phyloP scores from a whole-genome alignment of 768 basidiomycete species.

The Trametopsis cervina region DNA sequence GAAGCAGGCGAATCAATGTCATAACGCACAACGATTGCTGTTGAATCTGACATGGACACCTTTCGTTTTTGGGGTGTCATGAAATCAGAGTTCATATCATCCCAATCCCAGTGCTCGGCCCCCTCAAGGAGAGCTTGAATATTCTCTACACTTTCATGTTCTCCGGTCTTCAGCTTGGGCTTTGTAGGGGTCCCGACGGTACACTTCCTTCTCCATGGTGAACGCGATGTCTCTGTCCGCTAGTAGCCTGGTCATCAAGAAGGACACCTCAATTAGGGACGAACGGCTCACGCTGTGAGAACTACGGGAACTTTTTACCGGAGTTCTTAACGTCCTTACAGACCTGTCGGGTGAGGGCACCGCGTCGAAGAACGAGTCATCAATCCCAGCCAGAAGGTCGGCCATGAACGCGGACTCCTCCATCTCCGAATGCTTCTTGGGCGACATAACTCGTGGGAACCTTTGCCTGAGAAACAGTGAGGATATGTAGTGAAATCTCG shows the following conservation, averaged over 20 bases:
- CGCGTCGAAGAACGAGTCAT: conserved; percentile 43
- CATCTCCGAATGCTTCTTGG: conserved; percentile 26
- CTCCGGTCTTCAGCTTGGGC: not conserved
- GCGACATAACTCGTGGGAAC: conserved; percentile 34
- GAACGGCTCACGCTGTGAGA: no score
- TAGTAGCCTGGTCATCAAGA: no score
- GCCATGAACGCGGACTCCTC: conserved; percentile 60
- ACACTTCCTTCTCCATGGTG: no score
- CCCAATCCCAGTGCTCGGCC: conserved; percentile 66
- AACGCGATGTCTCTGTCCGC: no score
- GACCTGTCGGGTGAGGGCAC: conserved; percentile 31
- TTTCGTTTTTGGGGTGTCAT: conserved; percentile 32
- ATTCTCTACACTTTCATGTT: conserved; percentile 17
- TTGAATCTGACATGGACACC: not conserved
- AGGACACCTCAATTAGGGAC: no score
- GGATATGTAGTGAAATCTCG: no score
- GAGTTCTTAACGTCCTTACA: no score
- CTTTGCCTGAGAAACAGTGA: no score
- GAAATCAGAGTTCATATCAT: conserved; percentile 45
- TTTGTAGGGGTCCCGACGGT: no score
- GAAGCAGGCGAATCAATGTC: not conserved
- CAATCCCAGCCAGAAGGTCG: conserved; percentile 43
- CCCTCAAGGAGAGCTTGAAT: conserved; percentile 50
- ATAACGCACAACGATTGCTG: not conserved
- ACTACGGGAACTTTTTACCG: no score